These are phyloP conservation scores for Coemansia sp. DNA, from an alignment of 371 early-diverging fungal genomes.

Conservation along the genomic window DNA sequence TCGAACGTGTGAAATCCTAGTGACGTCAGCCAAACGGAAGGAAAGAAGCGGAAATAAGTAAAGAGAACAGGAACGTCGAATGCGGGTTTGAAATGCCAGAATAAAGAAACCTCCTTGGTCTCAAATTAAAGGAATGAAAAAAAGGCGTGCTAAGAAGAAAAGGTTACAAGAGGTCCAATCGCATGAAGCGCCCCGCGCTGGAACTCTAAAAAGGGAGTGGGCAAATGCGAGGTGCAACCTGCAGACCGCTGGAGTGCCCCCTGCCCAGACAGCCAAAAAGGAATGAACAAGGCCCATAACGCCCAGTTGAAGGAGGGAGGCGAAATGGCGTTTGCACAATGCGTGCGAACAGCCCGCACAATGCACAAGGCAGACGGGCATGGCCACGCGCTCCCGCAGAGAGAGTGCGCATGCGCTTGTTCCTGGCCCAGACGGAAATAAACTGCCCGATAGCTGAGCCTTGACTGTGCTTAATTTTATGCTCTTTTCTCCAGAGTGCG, in stretches of 20 bases:
- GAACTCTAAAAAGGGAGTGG: constrained; percentile 5
- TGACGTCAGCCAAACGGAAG: constrained; percentile 6
- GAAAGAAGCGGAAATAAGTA: not conserved
- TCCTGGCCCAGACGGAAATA: not conserved
- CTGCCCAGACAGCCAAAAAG: not conserved
- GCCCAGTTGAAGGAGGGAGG: no score
- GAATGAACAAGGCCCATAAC: not conserved
- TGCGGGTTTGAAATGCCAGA: not conserved
- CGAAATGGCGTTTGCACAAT: constrained; percentile 1
- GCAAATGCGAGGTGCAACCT: not conserved
- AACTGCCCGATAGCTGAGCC: no score
- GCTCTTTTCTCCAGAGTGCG: no score
- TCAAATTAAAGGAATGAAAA: constrained; percentile 1
- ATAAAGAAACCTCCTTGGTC: not conserved
- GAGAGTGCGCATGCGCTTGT: not conserved
- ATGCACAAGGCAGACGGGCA: constrained; percentile 7
- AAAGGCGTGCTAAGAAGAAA: constrained; percentile 1
- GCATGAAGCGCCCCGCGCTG: constrained; percentile 3
- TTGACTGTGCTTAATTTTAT: no score
- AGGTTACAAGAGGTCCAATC: not conserved
- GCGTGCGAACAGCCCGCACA: constrained; percentile 12
- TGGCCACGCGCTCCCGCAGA: constrained; percentile 1
- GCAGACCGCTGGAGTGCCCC: not conserved
- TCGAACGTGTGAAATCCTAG: no score
- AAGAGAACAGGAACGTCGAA: not conserved